Conservation (phyloP, 345 rosid genomes). For the Citrus glauca region DNA sequence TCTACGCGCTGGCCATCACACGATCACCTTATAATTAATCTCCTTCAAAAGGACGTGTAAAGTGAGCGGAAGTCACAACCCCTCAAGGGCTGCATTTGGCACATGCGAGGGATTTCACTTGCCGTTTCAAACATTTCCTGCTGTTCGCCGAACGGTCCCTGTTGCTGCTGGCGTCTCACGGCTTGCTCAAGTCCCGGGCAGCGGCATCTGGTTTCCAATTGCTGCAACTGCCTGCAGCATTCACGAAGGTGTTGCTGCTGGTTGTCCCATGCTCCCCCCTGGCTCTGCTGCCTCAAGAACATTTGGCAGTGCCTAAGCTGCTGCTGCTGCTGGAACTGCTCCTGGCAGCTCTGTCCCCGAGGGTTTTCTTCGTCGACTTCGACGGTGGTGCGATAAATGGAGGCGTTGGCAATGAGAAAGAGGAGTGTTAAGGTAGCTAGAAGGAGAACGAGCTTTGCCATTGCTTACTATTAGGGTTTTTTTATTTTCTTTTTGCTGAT, state of each 20-base stretch:
- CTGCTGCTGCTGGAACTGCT: conserved; percentile 26
- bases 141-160: background rate
- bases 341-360: conserved; percentile 9
- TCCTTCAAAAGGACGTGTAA: too few relatives aligned
- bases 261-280: background rate
- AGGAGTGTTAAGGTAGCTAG: conserved; percentile 18
- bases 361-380: conserved; percentile 12
- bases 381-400: conserved; percentile 30
- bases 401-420: conserved; percentile 28
- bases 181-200: conserved; percentile 25
- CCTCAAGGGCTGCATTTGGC: background rate
- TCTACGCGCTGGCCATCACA: background rate
- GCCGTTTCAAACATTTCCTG: background rate
- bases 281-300: background rate
- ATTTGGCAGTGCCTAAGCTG: background rate
- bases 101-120: conserved; percentile 10
- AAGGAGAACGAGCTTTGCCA: conserved; percentile 26
- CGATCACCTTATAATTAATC: background rate
- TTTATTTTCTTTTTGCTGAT: too few relatives aligned
- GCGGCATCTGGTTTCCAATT: conserved; percentile 21
- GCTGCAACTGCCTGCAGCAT: conserved; percentile 32
- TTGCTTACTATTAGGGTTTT: background rate
- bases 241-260: background rate
- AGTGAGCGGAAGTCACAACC: conserved; percentile 9
- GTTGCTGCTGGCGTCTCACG: background rate